Conservation (phyloP, 78 protist species). For the Emiliania huxleyi region DNA sequence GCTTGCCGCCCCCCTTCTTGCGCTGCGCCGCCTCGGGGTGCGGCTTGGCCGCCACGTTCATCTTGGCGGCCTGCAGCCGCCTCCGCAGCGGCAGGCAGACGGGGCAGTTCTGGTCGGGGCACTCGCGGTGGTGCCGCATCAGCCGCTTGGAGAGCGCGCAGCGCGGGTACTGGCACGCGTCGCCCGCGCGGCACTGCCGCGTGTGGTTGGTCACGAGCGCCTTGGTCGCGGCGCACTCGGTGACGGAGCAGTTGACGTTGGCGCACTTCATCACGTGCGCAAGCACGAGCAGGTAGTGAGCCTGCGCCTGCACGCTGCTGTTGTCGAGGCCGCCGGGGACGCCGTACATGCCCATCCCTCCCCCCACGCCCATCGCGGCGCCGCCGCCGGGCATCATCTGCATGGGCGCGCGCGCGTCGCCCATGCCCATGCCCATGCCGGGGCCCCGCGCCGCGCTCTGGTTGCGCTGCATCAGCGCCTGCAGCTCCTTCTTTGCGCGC, state of each 20-base stretch:
- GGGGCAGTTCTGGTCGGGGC: constrained; percentile 20
- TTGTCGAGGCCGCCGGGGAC: background rate
- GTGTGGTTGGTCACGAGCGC: constrained; percentile 22
- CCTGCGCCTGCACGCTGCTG: constrained; percentile 2
- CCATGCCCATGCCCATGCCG: background rate
- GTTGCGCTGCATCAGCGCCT: background rate
- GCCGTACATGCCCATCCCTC: background rate
- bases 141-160: constrained; percentile 16
- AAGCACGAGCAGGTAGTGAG: background rate
- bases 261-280: constrained; percentile 27
- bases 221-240: constrained; percentile 4
- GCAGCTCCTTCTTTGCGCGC: background rate
- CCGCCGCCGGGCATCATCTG: background rate
- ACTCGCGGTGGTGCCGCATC: constrained; percentile 29
- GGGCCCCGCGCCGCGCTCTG: background rate
- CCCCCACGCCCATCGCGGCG: background rate
- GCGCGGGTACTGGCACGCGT: constrained; percentile 10
- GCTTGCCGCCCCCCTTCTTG: background rate
- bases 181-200: constrained; percentile 24
- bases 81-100: constrained; percentile 27
- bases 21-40: background rate
- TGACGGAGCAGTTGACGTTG: background rate
- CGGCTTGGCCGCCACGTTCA: background rate
- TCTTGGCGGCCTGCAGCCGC: background rate
- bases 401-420: background rate